Evolutionary conservation across 1,139 yeast species (phyloP).

Genomic region (Magnusiomyces fungicola): DNA sequence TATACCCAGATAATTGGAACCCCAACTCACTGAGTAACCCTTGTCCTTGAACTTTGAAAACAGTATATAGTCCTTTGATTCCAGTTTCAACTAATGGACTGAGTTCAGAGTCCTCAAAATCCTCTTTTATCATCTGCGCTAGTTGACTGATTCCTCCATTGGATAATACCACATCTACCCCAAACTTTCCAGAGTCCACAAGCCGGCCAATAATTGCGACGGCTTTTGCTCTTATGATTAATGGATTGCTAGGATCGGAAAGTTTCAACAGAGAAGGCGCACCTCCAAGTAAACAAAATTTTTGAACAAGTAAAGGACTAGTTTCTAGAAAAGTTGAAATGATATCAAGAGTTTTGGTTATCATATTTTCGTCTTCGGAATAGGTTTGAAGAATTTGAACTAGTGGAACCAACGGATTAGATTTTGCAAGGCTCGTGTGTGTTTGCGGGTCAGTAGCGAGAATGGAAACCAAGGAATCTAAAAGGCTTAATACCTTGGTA

Average conservation of each 20-base stretch:
- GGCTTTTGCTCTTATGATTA: conserved; percentile 39
- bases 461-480: conserved; percentile 6
- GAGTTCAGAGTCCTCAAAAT: conserved; percentile 38
- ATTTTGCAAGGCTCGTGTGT: conserved; percentile 34
- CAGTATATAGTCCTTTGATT: conserved; percentile 39
- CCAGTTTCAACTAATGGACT: conserved; percentile 41
- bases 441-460: conserved; percentile 23
- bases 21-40: background rate
- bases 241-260: conserved; percentile 38
- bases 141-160: conserved; percentile 51
- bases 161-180: conserved; percentile 46
- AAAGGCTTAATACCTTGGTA: conserved; percentile 5
- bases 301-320: conserved; percentile 39
- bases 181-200: conserved; percentile 36
- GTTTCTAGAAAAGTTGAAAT: conserved; percentile 38
- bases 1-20: background rate
- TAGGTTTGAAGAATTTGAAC: conserved; percentile 40
- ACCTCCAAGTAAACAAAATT: conserved; percentile 51
- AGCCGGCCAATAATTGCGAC: conserved; percentile 38
- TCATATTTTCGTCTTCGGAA: conserved; percentile 17
- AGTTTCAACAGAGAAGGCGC: conserved; percentile 42
- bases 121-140: conserved; percentile 49
- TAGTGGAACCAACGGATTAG: conserved; percentile 45
- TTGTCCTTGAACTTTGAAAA: conserved; percentile 25
- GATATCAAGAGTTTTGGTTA: conserved; percentile 39